Conservation (phyloP, 2,329 filamentous ascomycete species). For the Xylaria polymorpha region DNA sequence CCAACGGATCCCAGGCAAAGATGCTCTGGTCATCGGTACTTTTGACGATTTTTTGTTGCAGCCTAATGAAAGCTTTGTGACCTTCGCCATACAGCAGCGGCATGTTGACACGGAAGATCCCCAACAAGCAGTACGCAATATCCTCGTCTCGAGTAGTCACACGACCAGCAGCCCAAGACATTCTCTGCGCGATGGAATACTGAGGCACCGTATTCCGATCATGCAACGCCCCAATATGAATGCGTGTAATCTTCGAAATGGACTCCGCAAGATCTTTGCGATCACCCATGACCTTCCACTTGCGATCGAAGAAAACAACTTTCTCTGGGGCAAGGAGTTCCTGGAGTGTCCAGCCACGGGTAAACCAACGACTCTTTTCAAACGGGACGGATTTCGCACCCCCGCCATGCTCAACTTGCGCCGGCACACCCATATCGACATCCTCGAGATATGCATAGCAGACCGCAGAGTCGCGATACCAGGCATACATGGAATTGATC, state of each 20-base stretch:
- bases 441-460: conserved; percentile 53
- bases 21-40: conserved; percentile 47
- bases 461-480: conserved; percentile 47
- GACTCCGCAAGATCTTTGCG: conserved; percentile 9
- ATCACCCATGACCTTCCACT: conserved; percentile 37
- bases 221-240: conserved; percentile 40
- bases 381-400: background rate
- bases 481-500: conserved; percentile 53
- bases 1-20: conserved; percentile 44
- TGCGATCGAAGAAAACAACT: conserved; percentile 43
- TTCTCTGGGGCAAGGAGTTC: conserved; percentile 42
- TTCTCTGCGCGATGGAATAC: conserved; percentile 52
- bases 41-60: conserved; percentile 53
- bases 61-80: conserved; percentile 47
- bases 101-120: conserved; percentile 59
- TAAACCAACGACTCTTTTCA: conserved; percentile 44
- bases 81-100: conserved; percentile 58
- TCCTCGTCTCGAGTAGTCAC: conserved; percentile 54
- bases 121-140: conserved; percentile 58
- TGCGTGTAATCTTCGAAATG: conserved; percentile 37
- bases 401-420: rapidly evolving
- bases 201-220: conserved; percentile 35
- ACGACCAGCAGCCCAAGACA: conserved; percentile 55
- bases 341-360: conserved; percentile 47
- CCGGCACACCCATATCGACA: conserved; percentile 30